Percentiles rank a stretch among this genome's conserved stretches.
phyloP scores from a whole-genome alignment of 805 yeast genomes.

The Nematodospora valgi region DNA sequence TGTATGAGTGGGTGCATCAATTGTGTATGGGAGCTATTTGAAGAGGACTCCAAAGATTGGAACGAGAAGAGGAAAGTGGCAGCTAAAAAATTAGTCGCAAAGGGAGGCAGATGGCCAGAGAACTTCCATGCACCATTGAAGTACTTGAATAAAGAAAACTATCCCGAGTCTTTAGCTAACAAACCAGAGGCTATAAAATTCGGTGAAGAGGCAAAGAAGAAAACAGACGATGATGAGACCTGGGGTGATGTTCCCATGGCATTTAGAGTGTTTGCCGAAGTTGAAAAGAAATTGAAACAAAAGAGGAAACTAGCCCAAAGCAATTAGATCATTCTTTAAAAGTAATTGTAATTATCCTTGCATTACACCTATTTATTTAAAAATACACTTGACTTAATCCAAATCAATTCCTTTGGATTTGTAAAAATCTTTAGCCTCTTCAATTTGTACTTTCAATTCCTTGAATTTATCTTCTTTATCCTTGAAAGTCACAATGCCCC shows the following conservation, averaged over 20 bases:
- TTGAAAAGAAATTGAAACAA: constrained; percentile 62
- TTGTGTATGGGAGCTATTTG: constrained; percentile 93
- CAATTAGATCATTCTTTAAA: too few relatives aligned
- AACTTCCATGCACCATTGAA: constrained; percentile 40
- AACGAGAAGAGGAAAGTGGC: constrained; percentile 57
- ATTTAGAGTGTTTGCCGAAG: constrained; percentile 77
- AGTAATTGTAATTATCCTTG: too few relatives aligned
- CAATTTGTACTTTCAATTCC: constrained; percentile 57
- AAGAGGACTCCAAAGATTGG: constrained; percentile 89
- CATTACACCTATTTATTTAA: too few relatives aligned
- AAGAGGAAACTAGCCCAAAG: background rate
- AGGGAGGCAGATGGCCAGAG: constrained; percentile 44
- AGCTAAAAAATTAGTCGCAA: constrained; percentile 32
- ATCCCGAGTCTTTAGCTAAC: constrained; percentile 32
- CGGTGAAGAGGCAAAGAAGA: constrained; percentile 3
- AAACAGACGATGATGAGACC: constrained; percentile 19
- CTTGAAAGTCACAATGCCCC: constrained; percentile 65
- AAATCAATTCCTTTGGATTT: constrained; percentile 53
- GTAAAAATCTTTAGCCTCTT: constrained; percentile 60
- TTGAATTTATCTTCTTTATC: constrained; percentile 66
- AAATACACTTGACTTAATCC: constrained; percentile 26
- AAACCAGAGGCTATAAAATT: constrained; percentile 15
- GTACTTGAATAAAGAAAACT: constrained; percentile 29
- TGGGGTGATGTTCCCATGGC: constrained; percentile 65
- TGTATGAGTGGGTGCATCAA: constrained; percentile 97